phyloP scores from a whole-genome alignment of 352 stramenopile species.

The Bremia lactucae region DNA sequence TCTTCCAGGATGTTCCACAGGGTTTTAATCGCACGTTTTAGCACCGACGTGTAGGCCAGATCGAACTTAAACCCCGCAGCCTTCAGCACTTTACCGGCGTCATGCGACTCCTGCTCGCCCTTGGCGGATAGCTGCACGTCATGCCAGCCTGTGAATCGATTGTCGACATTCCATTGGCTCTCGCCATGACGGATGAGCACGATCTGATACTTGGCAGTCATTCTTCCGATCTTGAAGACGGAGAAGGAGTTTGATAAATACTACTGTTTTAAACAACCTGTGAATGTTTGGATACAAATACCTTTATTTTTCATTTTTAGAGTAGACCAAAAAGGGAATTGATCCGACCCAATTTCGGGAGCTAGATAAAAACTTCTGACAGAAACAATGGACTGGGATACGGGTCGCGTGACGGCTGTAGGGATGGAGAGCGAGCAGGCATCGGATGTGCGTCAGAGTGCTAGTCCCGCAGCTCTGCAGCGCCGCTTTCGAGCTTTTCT shows the following conservation, averaged over 20 bases:
- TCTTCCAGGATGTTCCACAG: conserved; percentile 95
- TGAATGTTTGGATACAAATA: too few species aligned
- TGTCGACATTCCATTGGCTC: conserved; percentile 96
- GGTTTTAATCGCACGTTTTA: conserved; percentile 97
- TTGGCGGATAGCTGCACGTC: conserved; percentile 90
- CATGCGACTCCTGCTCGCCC: conserved; percentile 86
- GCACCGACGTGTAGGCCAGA: conserved; percentile 91
- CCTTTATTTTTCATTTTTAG: too few species aligned
- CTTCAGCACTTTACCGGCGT: conserved; percentile 91
- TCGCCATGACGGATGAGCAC: conserved; percentile 92
- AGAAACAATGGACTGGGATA: conserved; percentile 87
- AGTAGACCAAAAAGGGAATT: too few species aligned
- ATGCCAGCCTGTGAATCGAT: conserved; percentile 98
- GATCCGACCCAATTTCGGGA: too few species aligned
- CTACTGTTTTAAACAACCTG: too few species aligned
- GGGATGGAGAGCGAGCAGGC: conserved; percentile 61
- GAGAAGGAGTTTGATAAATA: too few species aligned
- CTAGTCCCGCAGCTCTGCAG: conserved; percentile 50
- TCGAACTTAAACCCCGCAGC: conserved; percentile 90
- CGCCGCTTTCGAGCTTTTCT: conserved; percentile 72
- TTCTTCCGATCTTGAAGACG: too few species aligned
- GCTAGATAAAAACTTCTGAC: too few species aligned
- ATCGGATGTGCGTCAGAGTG: conserved; percentile 35
- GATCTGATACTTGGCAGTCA: conserved; percentile 77
- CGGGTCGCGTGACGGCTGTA: conserved; percentile 65